A percentile compares a stretch with the other conserved stretches of the same genome.
Conservation (phyloP, 441 rosid species). For the Syzygium syzygioides region DNA sequence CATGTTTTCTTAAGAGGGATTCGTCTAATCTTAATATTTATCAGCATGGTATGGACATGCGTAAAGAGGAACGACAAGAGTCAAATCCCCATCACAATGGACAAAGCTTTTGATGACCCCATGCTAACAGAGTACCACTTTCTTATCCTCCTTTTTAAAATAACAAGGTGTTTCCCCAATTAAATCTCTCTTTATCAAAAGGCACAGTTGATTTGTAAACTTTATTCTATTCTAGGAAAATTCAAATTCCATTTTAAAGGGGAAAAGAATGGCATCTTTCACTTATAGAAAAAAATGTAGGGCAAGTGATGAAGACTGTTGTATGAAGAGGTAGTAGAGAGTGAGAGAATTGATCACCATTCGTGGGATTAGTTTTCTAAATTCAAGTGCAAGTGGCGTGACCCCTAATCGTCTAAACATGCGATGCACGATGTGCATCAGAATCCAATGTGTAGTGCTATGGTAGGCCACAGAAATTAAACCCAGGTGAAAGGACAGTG, state of each 20-base stretch:
- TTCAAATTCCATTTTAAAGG: neutral
- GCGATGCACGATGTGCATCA: too few relatives aligned
- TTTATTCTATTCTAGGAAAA: neutral
- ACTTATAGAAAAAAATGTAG: neutral
- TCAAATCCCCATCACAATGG: neutral
- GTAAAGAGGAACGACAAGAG: neutral
- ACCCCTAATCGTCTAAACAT: too few relatives aligned
- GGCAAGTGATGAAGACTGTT: neutral
- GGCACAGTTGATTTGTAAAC: neutral
- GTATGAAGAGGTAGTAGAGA: neutral
- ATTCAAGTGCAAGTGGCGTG: too few relatives aligned
- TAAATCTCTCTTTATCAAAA: neutral
- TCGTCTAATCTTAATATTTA: neutral
- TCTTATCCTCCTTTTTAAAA: neutral
- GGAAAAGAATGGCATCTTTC: neutral
- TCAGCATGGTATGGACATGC: neutral
- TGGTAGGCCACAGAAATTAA: too few relatives aligned
- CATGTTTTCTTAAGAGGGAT: neutral
- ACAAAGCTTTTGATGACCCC: neutral
- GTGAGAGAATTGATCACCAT: too few relatives aligned
- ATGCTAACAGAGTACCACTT: neutral
- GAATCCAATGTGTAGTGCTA: too few relatives aligned
- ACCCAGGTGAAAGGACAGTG: too few relatives aligned
- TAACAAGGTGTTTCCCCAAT: neutral
- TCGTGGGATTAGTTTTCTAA: too few relatives aligned